phyloP scores from a whole-genome alignment of 352 stramenopile genomes.

The Phytophthora cajani region DNA sequence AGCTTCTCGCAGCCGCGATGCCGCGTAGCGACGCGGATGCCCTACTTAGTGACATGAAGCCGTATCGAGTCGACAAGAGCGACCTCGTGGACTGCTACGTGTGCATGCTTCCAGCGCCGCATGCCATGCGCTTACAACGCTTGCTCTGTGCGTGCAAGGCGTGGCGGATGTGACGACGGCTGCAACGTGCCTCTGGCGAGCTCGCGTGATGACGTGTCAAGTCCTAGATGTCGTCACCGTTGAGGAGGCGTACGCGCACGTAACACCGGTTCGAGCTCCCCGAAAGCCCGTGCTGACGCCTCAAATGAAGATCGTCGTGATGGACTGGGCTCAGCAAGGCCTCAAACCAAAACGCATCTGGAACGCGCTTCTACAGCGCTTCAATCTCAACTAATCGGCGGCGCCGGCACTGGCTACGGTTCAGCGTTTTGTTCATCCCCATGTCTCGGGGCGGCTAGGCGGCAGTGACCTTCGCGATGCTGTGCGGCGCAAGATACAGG shows the following conservation, averaged over 20 bases:
- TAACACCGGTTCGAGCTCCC: not conserved
- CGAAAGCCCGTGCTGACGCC: constrained; percentile 14
- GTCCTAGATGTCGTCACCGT: constrained; percentile 2
- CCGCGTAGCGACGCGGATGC: no score
- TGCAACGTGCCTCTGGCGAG: constrained; percentile 11
- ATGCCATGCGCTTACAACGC: constrained; percentile 6
- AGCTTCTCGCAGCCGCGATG: no score
- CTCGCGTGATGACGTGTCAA: constrained; percentile 19
- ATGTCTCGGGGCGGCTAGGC: constrained; percentile 8
- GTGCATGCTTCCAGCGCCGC: not conserved
- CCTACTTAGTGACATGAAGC: not conserved
- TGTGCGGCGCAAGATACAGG: constrained; percentile 3
- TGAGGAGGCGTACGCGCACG: constrained; percentile 17
- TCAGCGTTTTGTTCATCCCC: constrained; percentile 11
- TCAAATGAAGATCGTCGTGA: constrained; percentile 15
- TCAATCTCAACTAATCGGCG: constrained; percentile 1
- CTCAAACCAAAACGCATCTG: constrained; percentile 26
- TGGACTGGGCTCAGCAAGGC: constrained; percentile 8
- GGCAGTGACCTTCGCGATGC: constrained; percentile 5
- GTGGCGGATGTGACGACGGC: not conserved
- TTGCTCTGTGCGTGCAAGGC: constrained; percentile 1
- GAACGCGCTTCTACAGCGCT: constrained; percentile 8
- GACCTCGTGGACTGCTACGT: constrained; percentile 6
- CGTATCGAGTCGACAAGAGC: constrained; percentile 8
- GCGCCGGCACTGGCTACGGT: not conserved